Evolutionary conservation across 495 filamentous ascomycete species (phyloP).

Genomic region (Neurospora africana): DNA sequence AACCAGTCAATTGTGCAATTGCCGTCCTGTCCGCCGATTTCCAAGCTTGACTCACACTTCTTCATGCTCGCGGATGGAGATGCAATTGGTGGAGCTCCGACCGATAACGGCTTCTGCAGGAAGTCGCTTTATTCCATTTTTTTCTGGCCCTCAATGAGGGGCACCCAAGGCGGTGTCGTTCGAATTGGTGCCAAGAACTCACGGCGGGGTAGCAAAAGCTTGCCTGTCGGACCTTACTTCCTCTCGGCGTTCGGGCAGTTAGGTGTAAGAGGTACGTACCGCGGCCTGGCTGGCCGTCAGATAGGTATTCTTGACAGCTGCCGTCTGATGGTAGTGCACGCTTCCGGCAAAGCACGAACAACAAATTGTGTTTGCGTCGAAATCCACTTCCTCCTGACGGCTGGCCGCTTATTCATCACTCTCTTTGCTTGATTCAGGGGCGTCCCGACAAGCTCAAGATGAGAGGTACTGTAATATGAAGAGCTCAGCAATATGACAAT

Average conservation of each 20-base stretch:
- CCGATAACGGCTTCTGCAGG: not conserved
- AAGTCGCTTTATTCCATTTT: not conserved
- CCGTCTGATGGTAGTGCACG: not conserved
- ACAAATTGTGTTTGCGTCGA: not conserved
- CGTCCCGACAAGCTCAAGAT: not conserved
- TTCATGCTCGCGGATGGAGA: not conserved
- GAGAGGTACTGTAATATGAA: not conserved
- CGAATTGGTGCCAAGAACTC: not conserved
- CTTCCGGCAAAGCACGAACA: not conserved
- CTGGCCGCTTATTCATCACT: not conserved
- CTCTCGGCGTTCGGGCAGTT: not conserved
- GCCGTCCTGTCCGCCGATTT: not conserved
- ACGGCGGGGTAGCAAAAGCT: not conserved
- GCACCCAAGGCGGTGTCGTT: not conserved
- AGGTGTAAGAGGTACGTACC: not conserved
- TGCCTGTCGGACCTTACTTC: not conserved
- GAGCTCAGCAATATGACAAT: not conserved
- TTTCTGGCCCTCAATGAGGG: not conserved
- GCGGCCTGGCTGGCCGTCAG: not conserved
- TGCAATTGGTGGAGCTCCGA: not conserved
- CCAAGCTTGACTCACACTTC: not conserved
- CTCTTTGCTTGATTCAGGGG: not conserved
- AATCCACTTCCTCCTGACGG: not conserved
- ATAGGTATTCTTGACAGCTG: not conserved
- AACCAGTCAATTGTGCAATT: not conserved